Evolutionary conservation across 129 eudicot species (phyloP).

Genomic region (Flaveria linearis): DNA sequence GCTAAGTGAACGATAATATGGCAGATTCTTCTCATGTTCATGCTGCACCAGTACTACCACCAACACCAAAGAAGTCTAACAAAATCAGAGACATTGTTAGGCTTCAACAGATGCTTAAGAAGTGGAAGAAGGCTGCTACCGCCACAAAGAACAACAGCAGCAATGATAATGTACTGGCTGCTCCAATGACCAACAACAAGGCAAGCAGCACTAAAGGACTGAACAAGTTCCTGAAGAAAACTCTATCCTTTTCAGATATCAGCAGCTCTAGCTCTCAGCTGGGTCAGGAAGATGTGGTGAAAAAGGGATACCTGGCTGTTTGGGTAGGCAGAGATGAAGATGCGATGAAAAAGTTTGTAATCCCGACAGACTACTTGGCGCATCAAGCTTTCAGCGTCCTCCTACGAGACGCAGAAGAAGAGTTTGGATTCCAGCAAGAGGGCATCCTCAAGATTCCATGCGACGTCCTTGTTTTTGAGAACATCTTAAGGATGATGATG

Average conservation of each 20-base stretch:
- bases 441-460: conserved; percentile 90
- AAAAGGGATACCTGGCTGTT: conserved; percentile 82
- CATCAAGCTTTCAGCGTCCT: conserved; percentile 73
- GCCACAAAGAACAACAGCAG: conserved; percentile 26
- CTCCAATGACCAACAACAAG: background rate
- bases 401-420: conserved; percentile 85
- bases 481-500: conserved; percentile 54
- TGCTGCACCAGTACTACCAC: background rate
- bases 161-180: background rate
- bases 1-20: too few species aligned
- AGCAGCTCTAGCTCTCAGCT: background rate
- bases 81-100: conserved; percentile 89
- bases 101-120: conserved; percentile 90
- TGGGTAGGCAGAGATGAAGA: conserved; percentile 63
- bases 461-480: conserved; percentile 62
- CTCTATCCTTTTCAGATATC: conserved; percentile 72
- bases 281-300: conserved; percentile 37
- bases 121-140: conserved; percentile 79
- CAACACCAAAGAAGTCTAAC: conserved; percentile 67
- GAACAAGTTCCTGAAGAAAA: conserved; percentile 79
- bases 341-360: conserved; percentile 64
- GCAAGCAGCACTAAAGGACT: conserved; percentile 38
- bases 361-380: conserved; percentile 77
- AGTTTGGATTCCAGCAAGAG: conserved; percentile 93
- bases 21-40: conserved; percentile 5